Conservation (phyloP, 371 early-diverging fungal species). For the Nematocida sp. region DNA sequence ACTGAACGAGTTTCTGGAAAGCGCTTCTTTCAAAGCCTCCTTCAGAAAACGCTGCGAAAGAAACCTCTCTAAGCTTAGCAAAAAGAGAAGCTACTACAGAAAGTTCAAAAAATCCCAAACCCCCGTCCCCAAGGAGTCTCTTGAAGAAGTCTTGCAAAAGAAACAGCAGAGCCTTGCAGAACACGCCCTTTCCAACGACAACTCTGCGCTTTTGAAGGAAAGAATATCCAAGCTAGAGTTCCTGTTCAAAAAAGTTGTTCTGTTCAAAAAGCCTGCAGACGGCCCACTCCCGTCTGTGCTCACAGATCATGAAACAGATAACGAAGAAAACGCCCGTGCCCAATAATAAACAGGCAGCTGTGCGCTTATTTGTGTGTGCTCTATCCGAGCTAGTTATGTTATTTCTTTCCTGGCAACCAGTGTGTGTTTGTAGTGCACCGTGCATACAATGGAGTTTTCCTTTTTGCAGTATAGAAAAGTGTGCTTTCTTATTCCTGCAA, state of each 20-base stretch:
- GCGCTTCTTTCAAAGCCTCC: not conserved
- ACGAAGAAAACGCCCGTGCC: not conserved
- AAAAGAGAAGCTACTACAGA: constrained; percentile 19
- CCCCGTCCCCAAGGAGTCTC: not conserved
- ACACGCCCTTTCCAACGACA: not conserved
- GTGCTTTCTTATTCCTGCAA: not conserved
- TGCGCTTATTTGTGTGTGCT: not conserved
- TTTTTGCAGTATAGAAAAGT: constrained; percentile 2
- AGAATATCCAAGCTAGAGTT: constrained; percentile 30
- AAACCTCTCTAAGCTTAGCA: not conserved
- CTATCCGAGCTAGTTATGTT: not conserved
- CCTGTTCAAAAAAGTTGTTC: constrained; percentile 22
- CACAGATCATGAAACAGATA: not conserved
- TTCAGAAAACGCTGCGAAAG: constrained; percentile 6
- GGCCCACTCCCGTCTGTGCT: not conserved
- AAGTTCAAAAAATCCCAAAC: constrained; percentile 16
- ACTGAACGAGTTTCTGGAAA: constrained; percentile 16
- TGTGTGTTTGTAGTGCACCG: not conserved
- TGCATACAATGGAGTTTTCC: not conserved
- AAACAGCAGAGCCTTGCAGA: not conserved
- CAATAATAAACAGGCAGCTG: not conserved
- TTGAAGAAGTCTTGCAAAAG: constrained; percentile 6
- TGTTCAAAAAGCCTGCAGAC: not conserved
- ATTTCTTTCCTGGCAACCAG: not conserved
- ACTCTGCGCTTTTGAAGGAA: constrained; percentile 20